Evolutionary conservation across 148 eudicot species (phyloP), one percentile per base, ranked within the genome.

Genomic region (Cornus controversa): DNA sequence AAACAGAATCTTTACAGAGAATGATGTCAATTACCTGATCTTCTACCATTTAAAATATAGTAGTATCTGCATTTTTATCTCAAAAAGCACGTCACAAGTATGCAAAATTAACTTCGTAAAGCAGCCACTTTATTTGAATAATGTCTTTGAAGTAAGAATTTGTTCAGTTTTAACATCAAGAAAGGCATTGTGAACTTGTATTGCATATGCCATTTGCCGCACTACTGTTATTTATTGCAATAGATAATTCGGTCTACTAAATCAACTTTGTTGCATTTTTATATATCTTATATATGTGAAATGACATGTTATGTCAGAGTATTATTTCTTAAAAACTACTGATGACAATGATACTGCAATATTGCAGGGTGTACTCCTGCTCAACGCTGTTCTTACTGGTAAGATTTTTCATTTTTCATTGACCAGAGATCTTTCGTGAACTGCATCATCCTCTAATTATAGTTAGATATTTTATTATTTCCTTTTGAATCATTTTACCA

Each of bases 351-450:
- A 64, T 65, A 7, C 23, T 64, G 25, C 74, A 62, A 58, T 50
- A 57, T 73, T 79, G 87, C 80, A 94, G 94, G 99, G 99, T 74
- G 91, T 95, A 85, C 82, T 95, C 72, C 80, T 95, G 82, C 91
- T 95, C 76, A 95, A 95, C 75, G 90, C 99, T 50, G 99, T 95
- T 80, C 93, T 95, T 75, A 92, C 98, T 7, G 98, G 97, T 93
- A 84, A 77, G 87, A 66, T 36, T 27, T 53, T 62, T 71, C 36
- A 36, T 60, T 29, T 70, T n/a, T 42, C 50, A 31, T 31, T 40
- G 4, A 40, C 45, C 20, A n/a, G 4, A 2, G 11, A n/a, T 15
- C 5, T 18, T 6, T 6, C 57, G 1, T 50, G 57, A 50, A 50
- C 8, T 60, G 3, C 64, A 60, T 60, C 20, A 6, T 60, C 5